phyloP scores from a whole-genome alignment of 371 early-diverging fungal genomes.

The Circinella umbellata region DNA sequence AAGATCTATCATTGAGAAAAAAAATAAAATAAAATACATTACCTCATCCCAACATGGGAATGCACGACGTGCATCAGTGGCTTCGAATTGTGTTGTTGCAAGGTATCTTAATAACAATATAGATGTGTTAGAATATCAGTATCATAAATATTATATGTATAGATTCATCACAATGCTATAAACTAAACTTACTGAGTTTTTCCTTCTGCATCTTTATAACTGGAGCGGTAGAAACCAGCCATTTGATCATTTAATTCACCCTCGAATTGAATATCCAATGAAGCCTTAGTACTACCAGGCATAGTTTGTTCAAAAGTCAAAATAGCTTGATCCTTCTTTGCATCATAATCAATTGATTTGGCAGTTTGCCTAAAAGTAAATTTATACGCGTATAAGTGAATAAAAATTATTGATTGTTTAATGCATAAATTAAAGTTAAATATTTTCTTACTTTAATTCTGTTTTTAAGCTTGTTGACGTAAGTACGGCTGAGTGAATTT shows the following conservation, averaged over 20 bases:
- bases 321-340: constrained; percentile 71
- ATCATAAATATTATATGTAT: too few relatives aligned
- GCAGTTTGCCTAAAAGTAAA: constrained; percentile 64
- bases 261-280: constrained; percentile 70
- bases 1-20: neutral
- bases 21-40: constrained; percentile 3
- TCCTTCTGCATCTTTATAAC: constrained; percentile 78
- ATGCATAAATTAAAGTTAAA: neutral
- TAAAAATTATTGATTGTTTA: neutral
- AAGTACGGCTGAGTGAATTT: constrained; percentile 53
- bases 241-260: constrained; percentile 86
- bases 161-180: too few relatives aligned
- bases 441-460: constrained; percentile 51
- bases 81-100: constrained; percentile 93
- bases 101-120: constrained; percentile 46
- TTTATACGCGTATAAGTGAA: neutral
- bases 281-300: constrained; percentile 69
- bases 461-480: constrained; percentile 59
- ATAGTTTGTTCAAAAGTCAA: constrained; percentile 73
- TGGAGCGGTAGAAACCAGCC: constrained; percentile 89
- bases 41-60: constrained; percentile 95
- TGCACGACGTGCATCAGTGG: constrained; percentile 89
- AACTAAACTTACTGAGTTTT: constrained; percentile 55
- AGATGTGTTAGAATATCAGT: neutral
- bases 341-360: constrained; percentile 66